These are phyloP conservation scores for Tetrahymena malaccensis DNA, from an alignment of 73 alveolate genomes.

Conservation along the genomic window DNA sequence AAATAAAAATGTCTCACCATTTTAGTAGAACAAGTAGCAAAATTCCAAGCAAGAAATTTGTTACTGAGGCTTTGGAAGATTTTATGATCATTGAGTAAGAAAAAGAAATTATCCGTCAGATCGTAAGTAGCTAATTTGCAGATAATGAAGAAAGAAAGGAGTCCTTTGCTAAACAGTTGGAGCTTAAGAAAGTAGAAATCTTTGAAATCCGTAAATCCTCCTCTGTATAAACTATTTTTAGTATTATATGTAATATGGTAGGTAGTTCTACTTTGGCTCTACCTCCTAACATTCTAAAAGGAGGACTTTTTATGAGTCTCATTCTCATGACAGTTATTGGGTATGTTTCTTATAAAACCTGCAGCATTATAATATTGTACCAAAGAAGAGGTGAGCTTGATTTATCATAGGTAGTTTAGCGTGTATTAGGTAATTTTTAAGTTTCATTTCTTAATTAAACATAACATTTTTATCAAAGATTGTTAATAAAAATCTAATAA, in stretches of 20 bases:
- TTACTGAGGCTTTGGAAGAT: neutral
- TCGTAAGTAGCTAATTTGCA: neutral
- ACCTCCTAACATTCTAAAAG: neutral
- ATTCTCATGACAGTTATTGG: neutral
- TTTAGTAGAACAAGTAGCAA: neutral
- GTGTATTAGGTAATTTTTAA: neutral
- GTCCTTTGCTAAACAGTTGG: neutral
- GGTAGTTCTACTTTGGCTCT: neutral
- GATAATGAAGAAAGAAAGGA: neutral
- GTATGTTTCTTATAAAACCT: neutral
- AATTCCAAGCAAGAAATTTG: neutral
- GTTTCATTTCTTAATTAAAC: neutral
- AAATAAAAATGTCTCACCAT: neutral
- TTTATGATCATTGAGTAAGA: neutral
- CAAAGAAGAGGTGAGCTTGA: neutral
- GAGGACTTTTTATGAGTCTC: neutral
- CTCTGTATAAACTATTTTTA: neutral
- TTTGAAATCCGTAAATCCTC: neutral
- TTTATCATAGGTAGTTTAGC: neutral
- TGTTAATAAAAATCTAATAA: no score
- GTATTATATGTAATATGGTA: neutral
- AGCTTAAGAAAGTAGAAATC: neutral
- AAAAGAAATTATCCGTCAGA: neutral
- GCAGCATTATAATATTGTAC: neutral
- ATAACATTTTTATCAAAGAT: no score